Evolutionary conservation across 441 rosid species (phyloP).

Genomic region (Pelargonium hybrid): DNA sequence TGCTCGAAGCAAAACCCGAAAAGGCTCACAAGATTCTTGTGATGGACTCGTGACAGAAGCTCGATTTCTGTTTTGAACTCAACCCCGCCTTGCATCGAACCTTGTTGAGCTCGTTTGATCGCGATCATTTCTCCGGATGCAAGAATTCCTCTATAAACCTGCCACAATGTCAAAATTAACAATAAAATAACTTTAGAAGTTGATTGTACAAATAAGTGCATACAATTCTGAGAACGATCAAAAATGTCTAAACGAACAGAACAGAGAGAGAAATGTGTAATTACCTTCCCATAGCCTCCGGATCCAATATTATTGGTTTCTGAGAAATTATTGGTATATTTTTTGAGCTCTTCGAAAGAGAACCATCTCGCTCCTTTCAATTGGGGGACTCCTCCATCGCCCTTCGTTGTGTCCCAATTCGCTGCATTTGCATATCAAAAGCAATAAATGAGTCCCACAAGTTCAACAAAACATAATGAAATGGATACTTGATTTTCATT

Average conservation of each 20-base stretch:
- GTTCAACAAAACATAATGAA: background rate
- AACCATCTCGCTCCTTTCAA: conserved; percentile 62
- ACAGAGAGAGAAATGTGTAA: too few species aligned
- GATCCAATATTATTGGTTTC: conserved; percentile 50
- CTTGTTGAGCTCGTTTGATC: conserved; percentile 70
- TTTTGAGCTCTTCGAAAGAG: conserved; percentile 67
- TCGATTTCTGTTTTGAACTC: conserved; percentile 90
- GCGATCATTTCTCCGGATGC: conserved; percentile 49
- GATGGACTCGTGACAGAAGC: conserved; percentile 87
- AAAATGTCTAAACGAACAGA: too few species aligned
- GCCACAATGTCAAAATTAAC: conserved; percentile 8
- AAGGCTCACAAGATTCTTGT: conserved; percentile 64
- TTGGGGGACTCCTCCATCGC: conserved; percentile 46
- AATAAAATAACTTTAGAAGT: too few species aligned
- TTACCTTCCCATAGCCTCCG: conserved; percentile 86
- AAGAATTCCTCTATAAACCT: conserved; percentile 73
- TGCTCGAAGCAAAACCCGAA: conserved; percentile 63
- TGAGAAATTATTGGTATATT: conserved; percentile 51
- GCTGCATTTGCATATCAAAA: conserved; percentile 27
- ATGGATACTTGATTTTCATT: too few species aligned
- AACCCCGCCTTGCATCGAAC: conserved; percentile 73
- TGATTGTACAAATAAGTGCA: too few species aligned
- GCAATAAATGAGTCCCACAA: background rate
- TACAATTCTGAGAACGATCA: too few species aligned
- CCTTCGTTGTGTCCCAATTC: conserved; percentile 44